Conservation (phyloP, 2,329 filamentous ascomycete genomes). For the Colletotrichum chlorophyti region DNA sequence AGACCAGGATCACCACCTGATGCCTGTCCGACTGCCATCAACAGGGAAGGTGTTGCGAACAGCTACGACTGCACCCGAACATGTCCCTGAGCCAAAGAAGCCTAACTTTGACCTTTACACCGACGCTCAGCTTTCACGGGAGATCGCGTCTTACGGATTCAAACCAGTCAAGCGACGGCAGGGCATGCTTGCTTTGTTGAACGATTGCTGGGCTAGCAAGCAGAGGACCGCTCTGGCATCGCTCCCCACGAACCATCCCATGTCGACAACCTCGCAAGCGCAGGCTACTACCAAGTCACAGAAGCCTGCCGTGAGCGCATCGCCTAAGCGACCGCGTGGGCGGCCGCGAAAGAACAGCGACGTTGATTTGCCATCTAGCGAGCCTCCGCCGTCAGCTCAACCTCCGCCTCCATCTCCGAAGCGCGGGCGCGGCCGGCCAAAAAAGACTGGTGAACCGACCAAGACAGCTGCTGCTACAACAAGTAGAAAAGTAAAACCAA, state of each 20-base stretch:
- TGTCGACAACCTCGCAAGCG: constrained; percentile 8
- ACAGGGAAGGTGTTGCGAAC: not conserved
- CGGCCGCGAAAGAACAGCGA: constrained; percentile 46
- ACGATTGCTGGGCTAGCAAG: constrained; percentile 75
- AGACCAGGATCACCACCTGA: not conserved
- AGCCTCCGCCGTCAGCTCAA: constrained; percentile 44
- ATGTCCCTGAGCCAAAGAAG: not conserved
- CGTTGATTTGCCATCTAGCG: constrained; percentile 29
- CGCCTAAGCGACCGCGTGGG: constrained; percentile 38
- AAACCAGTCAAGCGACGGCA: constrained; percentile 73
- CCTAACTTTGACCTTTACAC: constrained; percentile 69
- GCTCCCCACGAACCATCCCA: constrained; percentile 29
- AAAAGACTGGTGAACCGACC: constrained; percentile 1
- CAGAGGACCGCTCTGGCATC: constrained; percentile 32
- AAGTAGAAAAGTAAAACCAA: constrained; percentile 3
- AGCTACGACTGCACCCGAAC: not conserved
- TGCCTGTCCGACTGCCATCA: not conserved
- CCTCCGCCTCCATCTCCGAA: constrained; percentile 30
- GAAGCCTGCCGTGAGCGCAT: constrained; percentile 25
- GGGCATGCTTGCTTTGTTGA: constrained; percentile 73
- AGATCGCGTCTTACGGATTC: constrained; percentile 72
- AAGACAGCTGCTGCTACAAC: not conserved
- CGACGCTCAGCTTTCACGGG: constrained; percentile 66
- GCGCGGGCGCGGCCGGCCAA: constrained; percentile 11
- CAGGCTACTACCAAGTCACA: not conserved